A percentile compares a stretch with the other conserved stretches of the same genome.
phyloP scores from a whole-genome alignment of 495 filamentous ascomycete genomes.

The Aspergillus nanangensis region DNA sequence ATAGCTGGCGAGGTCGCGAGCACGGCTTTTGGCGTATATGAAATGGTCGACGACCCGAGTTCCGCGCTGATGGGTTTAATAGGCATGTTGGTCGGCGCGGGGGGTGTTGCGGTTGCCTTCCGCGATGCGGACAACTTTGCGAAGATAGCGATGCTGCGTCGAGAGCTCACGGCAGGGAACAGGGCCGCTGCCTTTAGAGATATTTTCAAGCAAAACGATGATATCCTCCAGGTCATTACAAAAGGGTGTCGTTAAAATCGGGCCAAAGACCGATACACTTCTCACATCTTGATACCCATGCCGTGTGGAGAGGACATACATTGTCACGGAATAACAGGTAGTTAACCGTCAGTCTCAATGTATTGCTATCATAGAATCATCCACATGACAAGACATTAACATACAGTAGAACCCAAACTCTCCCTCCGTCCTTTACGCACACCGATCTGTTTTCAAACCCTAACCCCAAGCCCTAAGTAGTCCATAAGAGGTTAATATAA shows the following conservation, averaged over 20 bases:
- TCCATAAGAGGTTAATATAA: too few relatives aligned
- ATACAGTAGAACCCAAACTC: too few relatives aligned
- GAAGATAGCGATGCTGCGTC: neutral
- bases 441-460: too few relatives aligned
- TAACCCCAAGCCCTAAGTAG: too few relatives aligned
- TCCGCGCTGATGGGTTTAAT: neutral
- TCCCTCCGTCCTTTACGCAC: too few relatives aligned
- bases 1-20: constrained; percentile 1
- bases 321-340: too few relatives aligned
- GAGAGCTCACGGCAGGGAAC: neutral
- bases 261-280: too few relatives aligned
- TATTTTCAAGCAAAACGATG: neutral
- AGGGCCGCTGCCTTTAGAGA: neutral
- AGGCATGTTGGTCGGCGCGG: constrained; percentile 3
- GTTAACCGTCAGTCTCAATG: too few relatives aligned
- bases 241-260: neutral
- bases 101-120: neutral
- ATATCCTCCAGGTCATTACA: neutral
- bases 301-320: too few relatives aligned
- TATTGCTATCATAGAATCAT: too few relatives aligned
- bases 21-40: constrained; percentile 1
- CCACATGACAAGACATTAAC: too few relatives aligned
- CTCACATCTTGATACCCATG: too few relatives aligned
- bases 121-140: neutral
- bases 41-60: neutral